Evolutionary conservation across 2,329 filamentous ascomycete species (phyloP).

Genomic region (Alternaria ventricosa): DNA sequence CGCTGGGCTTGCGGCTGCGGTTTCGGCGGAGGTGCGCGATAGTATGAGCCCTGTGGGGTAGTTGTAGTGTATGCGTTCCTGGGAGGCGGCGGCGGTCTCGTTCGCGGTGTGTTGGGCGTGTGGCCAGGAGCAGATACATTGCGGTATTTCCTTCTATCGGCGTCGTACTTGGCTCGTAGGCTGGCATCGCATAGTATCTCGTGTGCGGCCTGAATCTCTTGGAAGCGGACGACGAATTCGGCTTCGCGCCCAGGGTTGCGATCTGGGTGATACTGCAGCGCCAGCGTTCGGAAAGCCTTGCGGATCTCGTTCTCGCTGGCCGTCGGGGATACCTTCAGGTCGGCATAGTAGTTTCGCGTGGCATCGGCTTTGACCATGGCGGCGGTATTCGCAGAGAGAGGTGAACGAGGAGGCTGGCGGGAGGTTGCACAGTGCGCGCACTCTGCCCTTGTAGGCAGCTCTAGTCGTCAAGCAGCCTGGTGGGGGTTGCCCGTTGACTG

Average conservation of each 20-base stretch:
- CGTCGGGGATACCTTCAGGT: conserved; percentile 73
- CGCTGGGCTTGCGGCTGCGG: conserved; percentile 30
- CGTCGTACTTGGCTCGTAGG: conserved; percentile 67
- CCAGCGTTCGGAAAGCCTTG: conserved; percentile 85
- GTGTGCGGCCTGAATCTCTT: conserved; percentile 84
- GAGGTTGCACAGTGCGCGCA: neutral
- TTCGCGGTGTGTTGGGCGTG: conserved; percentile 50
- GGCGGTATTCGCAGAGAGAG: conserved; percentile 12
- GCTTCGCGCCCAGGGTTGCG: conserved; percentile 83
- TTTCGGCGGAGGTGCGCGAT: conserved; percentile 39
- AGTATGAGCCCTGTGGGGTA: conserved; percentile 43
- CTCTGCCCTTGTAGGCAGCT: conserved; percentile 23
- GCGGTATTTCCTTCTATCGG: conserved; percentile 60
- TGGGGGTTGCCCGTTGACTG: conserved; percentile 18
- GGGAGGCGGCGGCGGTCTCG: conserved; percentile 53
- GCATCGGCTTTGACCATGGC: conserved; percentile 72
- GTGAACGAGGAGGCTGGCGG: neutral
- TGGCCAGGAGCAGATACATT: conserved; percentile 39
- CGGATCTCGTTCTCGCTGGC: conserved; percentile 79
- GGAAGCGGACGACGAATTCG: conserved; percentile 82
- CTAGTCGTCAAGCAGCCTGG: conserved; percentile 9
- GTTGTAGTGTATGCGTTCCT: conserved; percentile 52
- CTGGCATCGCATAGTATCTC: conserved; percentile 72
- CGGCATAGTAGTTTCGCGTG: conserved; percentile 81
- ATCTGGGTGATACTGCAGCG: conserved; percentile 86